phyloP scores from a whole-genome alignment of 2,329 filamentous ascomycete genomes.

The Geosmithia putterillii region DNA sequence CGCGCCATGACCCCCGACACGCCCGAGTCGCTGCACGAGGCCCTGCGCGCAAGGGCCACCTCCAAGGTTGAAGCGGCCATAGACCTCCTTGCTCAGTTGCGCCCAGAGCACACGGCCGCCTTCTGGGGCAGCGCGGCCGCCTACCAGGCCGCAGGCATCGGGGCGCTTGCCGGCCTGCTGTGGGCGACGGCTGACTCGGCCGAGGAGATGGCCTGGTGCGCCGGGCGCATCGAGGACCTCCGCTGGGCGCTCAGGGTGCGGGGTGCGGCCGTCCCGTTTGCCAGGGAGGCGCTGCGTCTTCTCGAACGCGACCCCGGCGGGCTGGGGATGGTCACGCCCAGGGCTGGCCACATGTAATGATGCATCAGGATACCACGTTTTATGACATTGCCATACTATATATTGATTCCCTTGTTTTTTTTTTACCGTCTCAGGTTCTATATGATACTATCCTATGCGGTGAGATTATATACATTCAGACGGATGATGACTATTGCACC shows the following conservation, averaged over 20 bases:
- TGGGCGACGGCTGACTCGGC: constrained; percentile 79
- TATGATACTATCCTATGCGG: neutral
- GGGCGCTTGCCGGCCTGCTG: constrained; percentile 81
- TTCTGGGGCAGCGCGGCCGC: constrained; percentile 90
- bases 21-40: constrained; percentile 58
- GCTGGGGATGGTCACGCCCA: neutral
- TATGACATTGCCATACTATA: neutral
- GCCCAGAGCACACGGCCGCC: constrained; percentile 70
- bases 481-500: constrained; percentile 37
- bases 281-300: neutral
- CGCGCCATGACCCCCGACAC: constrained; percentile 50
- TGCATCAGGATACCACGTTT: neutral
- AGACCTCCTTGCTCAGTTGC: constrained; percentile 92
- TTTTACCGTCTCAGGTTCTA: neutral
- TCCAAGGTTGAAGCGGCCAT: constrained; percentile 89
- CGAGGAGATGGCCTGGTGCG: constrained; percentile 90
- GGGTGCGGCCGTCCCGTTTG: neutral
- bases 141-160: constrained; percentile 88
- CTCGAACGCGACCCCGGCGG: constrained; percentile 1
- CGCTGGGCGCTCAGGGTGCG: constrained; percentile 88
- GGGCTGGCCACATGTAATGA: neutral
- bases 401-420: too few relatives aligned
- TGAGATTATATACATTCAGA: neutral
- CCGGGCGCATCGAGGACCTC: constrained; percentile 74
- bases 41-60: constrained; percentile 87